Evolutionary conservation across 495 filamentous ascomycete species (phyloP).

Genomic region (Lophiostoma macrostomum): DNA sequence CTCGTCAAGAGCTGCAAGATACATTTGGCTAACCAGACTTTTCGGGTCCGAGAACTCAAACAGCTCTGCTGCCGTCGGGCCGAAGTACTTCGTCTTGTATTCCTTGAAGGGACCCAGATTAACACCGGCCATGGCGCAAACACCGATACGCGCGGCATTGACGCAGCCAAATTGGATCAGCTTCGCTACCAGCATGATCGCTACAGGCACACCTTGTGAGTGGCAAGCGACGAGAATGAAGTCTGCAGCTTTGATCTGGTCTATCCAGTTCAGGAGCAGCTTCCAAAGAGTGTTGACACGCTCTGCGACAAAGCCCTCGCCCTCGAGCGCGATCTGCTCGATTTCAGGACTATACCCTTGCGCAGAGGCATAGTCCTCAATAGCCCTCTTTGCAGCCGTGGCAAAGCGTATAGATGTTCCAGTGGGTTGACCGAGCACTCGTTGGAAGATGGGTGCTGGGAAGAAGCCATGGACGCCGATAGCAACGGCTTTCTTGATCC

Average conservation of each 20-base stretch:
- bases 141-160: constrained; percentile 63
- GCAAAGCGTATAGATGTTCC: constrained; percentile 94
- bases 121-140: constrained; percentile 94
- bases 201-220: constrained; percentile 92
- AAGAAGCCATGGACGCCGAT: constrained; percentile 96
- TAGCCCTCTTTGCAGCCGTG: constrained; percentile 78
- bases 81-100: constrained; percentile 78
- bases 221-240: constrained; percentile 88
- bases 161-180: constrained; percentile 78
- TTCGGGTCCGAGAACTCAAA: constrained; percentile 84
- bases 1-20: constrained; percentile 68
- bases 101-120: constrained; percentile 88
- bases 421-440: constrained; percentile 87
- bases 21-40: constrained; percentile 77
- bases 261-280: constrained; percentile 89
- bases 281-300: constrained; percentile 92
- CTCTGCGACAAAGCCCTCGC: constrained; percentile 93
- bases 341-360: constrained; percentile 57
- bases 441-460: constrained; percentile 77
- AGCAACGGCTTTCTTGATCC: constrained; percentile 77
- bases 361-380: constrained; percentile 70
- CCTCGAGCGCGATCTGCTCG: constrained; percentile 90
- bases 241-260: constrained; percentile 81
- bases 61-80: constrained; percentile 83
- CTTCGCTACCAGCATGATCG: constrained; percentile 89